Percentiles rank a stretch among this genome's conserved stretches.
Evolutionary conservation across 805 yeast genomes (phyloP).

Genomic region (Saccharomycopsis sp.): DNA sequence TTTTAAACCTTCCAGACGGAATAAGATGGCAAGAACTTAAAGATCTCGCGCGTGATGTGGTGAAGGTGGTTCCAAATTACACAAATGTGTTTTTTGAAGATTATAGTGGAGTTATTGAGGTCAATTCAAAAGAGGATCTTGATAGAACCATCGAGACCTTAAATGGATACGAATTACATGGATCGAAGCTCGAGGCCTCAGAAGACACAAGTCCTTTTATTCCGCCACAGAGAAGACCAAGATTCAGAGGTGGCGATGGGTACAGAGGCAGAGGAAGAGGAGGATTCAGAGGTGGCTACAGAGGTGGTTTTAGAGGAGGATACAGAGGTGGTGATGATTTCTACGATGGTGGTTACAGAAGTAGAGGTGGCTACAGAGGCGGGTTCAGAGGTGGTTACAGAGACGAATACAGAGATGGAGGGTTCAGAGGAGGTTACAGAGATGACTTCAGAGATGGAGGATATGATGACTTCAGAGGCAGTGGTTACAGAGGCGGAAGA

Average conservation of each 20-base stretch:
- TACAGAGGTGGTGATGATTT: conserved; percentile 29
- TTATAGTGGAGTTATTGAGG: conserved; percentile 38
- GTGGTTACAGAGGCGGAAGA: conserved; percentile 15
- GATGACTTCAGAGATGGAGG: conserved; percentile 10
- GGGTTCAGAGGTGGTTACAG: conserved; percentile 8
- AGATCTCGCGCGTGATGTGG: conserved; percentile 71
- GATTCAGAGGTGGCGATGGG: background rate
- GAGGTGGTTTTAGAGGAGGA: conserved; percentile 34
- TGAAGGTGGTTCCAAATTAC: conserved; percentile 30
- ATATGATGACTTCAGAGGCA: conserved; percentile 3
- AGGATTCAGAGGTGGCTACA: conserved; percentile 26
- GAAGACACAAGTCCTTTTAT: conserved; percentile 32
- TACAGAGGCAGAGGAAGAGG: conserved; percentile 23
- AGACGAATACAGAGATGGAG: conserved; percentile 11
- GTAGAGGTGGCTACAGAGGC: conserved; percentile 41
- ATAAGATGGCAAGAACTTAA: conserved; percentile 85
- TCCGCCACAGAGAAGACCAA: conserved; percentile 23
- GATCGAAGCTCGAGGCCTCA: conserved; percentile 34
- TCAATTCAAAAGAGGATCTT: conserved; percentile 63
- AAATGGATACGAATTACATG: conserved; percentile 67
- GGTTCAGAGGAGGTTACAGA: conserved; percentile 15
- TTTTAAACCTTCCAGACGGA: conserved; percentile 64
- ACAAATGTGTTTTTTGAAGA: conserved; percentile 13
- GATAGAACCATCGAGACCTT: conserved; percentile 66
- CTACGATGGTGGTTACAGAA: conserved; percentile 48